These are phyloP conservation scores for Kurtzmaniella quercitrusa DNA, from an alignment of 1,139 yeast species.

Conservation along the genomic window DNA sequence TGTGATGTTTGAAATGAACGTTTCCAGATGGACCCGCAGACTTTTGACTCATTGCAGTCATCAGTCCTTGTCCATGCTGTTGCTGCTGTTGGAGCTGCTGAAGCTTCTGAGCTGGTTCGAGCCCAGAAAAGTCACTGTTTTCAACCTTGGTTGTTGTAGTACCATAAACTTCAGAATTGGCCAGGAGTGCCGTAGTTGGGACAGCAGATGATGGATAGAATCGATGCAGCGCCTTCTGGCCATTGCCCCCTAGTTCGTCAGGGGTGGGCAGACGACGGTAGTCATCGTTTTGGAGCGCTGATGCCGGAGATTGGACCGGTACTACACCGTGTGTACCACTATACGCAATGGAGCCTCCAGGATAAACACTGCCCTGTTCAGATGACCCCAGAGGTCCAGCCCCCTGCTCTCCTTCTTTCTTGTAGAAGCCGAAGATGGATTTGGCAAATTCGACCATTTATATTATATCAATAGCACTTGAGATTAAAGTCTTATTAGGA, in stretches of 20 bases:
- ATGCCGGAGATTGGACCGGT: background rate
- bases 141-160: constrained; percentile 44
- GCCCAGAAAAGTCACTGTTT: background rate
- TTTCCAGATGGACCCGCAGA: background rate
- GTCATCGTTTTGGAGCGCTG: background rate
- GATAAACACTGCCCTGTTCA: background rate
- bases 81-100: constrained; percentile 11
- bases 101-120: constrained; percentile 7
- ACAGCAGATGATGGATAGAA: constrained; percentile 35
- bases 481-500: no score
- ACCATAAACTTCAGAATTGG: constrained; percentile 63
- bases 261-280: constrained; percentile 1
- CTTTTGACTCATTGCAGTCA: constrained; percentile 7
- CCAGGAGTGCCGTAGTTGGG: constrained; percentile 68
- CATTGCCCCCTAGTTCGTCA: constrained; percentile 1
- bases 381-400: constrained; percentile 3
- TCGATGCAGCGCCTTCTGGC: constrained; percentile 6
- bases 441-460: constrained; percentile 66
- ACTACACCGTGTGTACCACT: background rate
- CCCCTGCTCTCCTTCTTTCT: constrained; percentile 17
- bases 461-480: no score
- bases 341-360: background rate
- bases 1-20: constrained; percentile 9
- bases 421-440: constrained; percentile 53
- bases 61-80: constrained; percentile 9